These are phyloP conservation scores for Lyophyllum atratum DNA, from an alignment of 768 basidiomycete species.

Conservation along the genomic window DNA sequence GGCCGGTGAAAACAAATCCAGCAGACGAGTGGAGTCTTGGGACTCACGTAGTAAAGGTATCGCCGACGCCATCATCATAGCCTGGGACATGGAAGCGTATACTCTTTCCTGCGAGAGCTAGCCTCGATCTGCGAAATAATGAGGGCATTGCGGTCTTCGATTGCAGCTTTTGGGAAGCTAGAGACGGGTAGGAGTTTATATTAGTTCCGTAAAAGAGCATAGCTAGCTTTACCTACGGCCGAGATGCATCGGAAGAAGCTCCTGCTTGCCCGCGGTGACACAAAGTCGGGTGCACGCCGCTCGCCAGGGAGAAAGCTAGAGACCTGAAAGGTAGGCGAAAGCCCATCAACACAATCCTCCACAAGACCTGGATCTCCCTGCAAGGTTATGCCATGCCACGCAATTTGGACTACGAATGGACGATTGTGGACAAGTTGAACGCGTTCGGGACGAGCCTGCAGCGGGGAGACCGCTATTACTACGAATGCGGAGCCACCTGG, in stretches of 20 bases:
- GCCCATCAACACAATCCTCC: slow-evolving; percentile 91
- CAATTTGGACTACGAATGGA: slow-evolving; percentile 64
- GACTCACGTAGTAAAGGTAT: slow-evolving; percentile 85
- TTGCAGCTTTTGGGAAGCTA: slow-evolving; percentile 70
- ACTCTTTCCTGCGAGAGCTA: slow-evolving; percentile 72
- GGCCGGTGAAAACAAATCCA: slow-evolving; percentile 1
- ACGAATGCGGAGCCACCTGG: no score
- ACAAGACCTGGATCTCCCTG: slow-evolving; percentile 75
- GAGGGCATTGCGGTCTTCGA: slow-evolving; percentile 67
- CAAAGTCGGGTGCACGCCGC: slow-evolving; percentile 74
- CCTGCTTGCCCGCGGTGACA: slow-evolving; percentile 93
- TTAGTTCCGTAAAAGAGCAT: background rate
- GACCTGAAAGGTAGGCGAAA: slow-evolving; percentile 78
- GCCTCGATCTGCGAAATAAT: slow-evolving; percentile 75
- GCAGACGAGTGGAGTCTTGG: slow-evolving; percentile 3
- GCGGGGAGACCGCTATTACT: no score
- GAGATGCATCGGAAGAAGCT: slow-evolving; percentile 86
- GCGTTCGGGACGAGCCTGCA: no score
- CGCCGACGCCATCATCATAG: slow-evolving; percentile 57
- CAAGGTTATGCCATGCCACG: slow-evolving; percentile 89
- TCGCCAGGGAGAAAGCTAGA: slow-evolving; percentile 68
- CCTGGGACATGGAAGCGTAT: slow-evolving; percentile 75
- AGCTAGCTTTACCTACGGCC: slow-evolving; percentile 56
- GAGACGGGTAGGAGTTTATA: slow-evolving; percentile 52
- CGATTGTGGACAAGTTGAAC: background rate